Percentiles rank a stretch among this genome's conserved stretches.
Conservation (phyloP, 176 grass and related monocot genomes). For the Areca catechu region DNA sequence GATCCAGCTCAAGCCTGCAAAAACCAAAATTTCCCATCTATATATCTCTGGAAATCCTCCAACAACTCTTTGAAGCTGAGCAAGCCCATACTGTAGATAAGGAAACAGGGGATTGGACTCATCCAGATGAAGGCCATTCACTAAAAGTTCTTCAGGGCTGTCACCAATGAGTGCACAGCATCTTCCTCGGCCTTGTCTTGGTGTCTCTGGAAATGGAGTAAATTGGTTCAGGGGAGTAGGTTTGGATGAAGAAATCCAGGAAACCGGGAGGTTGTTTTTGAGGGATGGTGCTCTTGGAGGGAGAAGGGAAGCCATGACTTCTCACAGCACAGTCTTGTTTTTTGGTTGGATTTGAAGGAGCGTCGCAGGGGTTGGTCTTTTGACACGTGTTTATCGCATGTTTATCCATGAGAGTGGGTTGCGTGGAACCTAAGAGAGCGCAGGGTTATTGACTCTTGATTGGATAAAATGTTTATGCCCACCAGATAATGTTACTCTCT, state of each 20-base stretch:
- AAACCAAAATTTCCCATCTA: slow-evolving; percentile 37
- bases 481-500: neutral
- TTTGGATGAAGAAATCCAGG: slow-evolving; percentile 42
- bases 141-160: neutral
- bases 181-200: neutral
- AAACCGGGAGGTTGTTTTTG: slow-evolving; percentile 25
- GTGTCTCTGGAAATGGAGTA: slow-evolving; percentile 5
- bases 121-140: slow-evolving; percentile 31
- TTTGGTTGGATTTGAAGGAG: slow-evolving; percentile 7
- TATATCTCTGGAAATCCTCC: slow-evolving; percentile 35
- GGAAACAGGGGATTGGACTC: slow-evolving; percentile 25
- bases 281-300: slow-evolving; percentile 10
- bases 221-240: slow-evolving; percentile 14
- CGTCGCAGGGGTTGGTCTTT: slow-evolving; percentile 7
- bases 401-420: neutral
- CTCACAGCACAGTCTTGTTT: slow-evolving; percentile 2
- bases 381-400: slow-evolving; percentile 1
- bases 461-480: slow-evolving; percentile 1
- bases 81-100: slow-evolving; percentile 8
- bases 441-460: neutral
- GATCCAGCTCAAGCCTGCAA: slow-evolving; percentile 41
- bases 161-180: slow-evolving; percentile 12
- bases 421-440: neutral
- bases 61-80: slow-evolving; percentile 30
- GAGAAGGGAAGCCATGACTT: slow-evolving; percentile 32